Conservation (phyloP, 2,329 filamentous ascomycete genomes). For the Neonectria neomacrospora region DNA sequence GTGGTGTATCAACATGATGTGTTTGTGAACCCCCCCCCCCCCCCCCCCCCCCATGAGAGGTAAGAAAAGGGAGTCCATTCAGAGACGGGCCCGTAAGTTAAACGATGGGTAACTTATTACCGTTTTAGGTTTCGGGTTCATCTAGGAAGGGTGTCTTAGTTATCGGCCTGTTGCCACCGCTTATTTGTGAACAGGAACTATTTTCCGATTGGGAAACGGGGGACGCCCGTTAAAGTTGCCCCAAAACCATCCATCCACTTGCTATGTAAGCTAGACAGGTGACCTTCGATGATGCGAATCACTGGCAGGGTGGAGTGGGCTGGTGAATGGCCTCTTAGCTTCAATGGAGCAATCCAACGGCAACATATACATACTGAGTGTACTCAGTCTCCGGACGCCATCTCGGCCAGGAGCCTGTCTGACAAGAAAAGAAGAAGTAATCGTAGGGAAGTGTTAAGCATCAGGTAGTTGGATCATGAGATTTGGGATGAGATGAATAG, state of each 20-base stretch:
- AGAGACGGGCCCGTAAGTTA: background rate
- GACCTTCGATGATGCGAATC: no score
- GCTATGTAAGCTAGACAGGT: background rate
- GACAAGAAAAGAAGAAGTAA: no score
- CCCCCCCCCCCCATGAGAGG: background rate
- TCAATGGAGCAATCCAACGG: no score
- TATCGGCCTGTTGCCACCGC: background rate
- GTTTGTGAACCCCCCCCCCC: background rate
- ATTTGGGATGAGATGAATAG: no score
- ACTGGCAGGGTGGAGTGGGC: no score
- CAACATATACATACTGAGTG: no score
- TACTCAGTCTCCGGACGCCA: no score
- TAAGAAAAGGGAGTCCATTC: slow-evolving; percentile 11
- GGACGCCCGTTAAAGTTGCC: background rate
- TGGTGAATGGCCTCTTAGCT: no score
- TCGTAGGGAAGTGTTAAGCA: background rate
- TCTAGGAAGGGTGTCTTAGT: background rate
- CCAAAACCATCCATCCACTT: background rate
- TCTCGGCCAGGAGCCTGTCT: no score
- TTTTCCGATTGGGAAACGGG: slow-evolving; percentile 6
- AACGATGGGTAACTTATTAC: no score
- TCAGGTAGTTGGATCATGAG: background rate
- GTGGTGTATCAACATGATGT: background rate
- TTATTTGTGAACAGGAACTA: background rate
- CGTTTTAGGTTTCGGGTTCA: background rate